Base-by-base conservation (phyloP, 73 alveolate genomes). In the Symbiodinium pilosum region DNA sequence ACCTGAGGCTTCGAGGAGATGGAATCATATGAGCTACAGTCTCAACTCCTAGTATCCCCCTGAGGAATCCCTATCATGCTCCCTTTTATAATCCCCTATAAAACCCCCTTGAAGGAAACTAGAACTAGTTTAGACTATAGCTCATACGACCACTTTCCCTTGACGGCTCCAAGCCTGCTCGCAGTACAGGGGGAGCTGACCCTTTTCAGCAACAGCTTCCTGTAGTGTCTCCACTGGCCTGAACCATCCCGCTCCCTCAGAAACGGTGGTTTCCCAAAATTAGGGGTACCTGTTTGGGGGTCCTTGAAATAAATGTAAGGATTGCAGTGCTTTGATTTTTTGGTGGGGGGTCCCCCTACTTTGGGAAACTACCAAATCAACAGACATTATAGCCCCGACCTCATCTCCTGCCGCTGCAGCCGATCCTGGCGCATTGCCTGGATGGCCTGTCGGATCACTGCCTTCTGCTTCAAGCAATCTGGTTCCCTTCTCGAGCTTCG, bases 391-490 rank as follows among this genome's bases (percentile, higher is more conserved):
- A 75, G 75, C 7, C 32, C 47, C 43, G 75, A 51, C 93, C 75
- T 56, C 44, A 43, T 14, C 32, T 84, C 43, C 30, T 84, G 52
- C 43, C 93, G 43, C 32, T n/a, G 34, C 75, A 7, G 44, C 75
- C 12, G 43, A 21, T 84, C 93, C 93, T 44, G 47, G 21, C 38
- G 71, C 75, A 84, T 26, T 38, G 93, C 93, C 30, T 84, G 44
- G 41, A 84, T 84, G 40, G 93, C 93, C 93, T 84, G 73, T 44
- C 92, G 42, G 68, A 18, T 64, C 14, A 83, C 64, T 40, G 41
- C 75, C 20, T 30, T 40, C 77, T 18, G 44, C 7, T 30, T 18
- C n/a, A 9, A 21, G n/a, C 73, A 32, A 11, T 9, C 32, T 43
- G 11, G 21, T 30, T 73, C 44, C 85, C 43, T 71, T 1, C 32